phyloP scores from a whole-genome alignment of 1,284 basidiomycete species.

The Rhodofomes roseus region DNA sequence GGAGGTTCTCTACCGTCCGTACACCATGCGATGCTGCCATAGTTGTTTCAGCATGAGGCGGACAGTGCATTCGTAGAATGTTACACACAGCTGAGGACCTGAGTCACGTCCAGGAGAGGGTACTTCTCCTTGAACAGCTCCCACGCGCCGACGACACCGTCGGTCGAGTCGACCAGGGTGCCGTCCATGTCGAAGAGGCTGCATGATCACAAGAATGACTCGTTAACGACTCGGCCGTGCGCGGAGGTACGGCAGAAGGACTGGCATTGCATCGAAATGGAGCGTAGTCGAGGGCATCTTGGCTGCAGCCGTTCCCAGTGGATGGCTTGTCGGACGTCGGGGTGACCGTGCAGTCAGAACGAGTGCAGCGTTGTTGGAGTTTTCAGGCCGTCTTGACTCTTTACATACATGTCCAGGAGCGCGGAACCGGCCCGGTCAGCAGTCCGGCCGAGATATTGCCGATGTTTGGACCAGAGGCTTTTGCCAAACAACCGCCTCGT shows the following conservation, averaged over 20 bases:
- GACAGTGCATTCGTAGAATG: neutral
- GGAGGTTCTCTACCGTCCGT: slow-evolving; percentile 77
- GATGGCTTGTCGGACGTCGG: neutral
- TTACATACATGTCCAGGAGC: neutral
- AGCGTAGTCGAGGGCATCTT: slow-evolving; percentile 32
- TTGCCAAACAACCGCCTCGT: neutral
- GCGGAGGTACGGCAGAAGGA: slow-evolving; percentile 5
- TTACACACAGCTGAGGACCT: slow-evolving; percentile 57
- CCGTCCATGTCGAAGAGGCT: slow-evolving; percentile 81
- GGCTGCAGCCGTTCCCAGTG: too few species aligned
- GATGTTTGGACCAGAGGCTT: neutral
- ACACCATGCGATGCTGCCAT: slow-evolving; percentile 72
- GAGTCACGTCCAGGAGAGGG: slow-evolving; percentile 54
- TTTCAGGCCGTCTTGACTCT: too few species aligned
- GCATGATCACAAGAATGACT: neutral
- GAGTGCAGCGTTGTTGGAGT: too few species aligned
- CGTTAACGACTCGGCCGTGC: neutral
- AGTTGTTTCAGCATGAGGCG: neutral
- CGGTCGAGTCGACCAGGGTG: slow-evolving; percentile 71
- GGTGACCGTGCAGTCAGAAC: too few species aligned
- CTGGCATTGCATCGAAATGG: slow-evolving; percentile 54
- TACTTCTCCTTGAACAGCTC: slow-evolving; percentile 60
- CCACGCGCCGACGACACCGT: slow-evolving; percentile 76
- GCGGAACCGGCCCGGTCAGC: neutral
- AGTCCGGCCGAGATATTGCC: neutral